Evolutionary conservation across 805 yeast genomes (phyloP).

Genomic region (Zygosaccharomyces pseudorouxii): DNA sequence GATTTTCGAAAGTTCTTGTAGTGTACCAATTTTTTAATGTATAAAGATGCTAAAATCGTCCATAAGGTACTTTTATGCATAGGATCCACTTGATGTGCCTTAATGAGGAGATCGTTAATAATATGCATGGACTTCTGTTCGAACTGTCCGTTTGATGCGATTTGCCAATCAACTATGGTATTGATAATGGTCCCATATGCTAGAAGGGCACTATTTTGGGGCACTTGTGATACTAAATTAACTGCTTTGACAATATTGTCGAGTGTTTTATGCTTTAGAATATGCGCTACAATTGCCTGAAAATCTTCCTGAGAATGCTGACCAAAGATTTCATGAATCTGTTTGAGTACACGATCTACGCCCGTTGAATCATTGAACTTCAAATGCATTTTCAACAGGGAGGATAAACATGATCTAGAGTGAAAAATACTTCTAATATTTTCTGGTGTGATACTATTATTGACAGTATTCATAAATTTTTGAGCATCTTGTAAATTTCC

Average conservation of each 20-base stretch:
- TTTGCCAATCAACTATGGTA: constrained; percentile 19
- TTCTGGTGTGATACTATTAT: constrained; percentile 14
- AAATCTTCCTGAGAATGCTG: constrained; percentile 22
- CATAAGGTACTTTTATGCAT: constrained; percentile 21
- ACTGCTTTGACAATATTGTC: constrained; percentile 24
- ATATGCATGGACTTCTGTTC: constrained; percentile 11
- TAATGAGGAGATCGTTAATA: constrained; percentile 18
- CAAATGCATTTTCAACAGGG: constrained; percentile 27
- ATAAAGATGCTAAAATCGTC: constrained; percentile 25
- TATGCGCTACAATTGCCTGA: constrained; percentile 20
- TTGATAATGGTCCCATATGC: constrained; percentile 22
- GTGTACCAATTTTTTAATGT: constrained; percentile 20
- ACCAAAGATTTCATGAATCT: constrained; percentile 21
- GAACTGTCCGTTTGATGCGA: constrained; percentile 9
- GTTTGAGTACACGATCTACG: constrained; percentile 25
- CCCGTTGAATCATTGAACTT: constrained; percentile 28
- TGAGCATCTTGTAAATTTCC: constrained; percentile 16
- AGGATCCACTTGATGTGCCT: constrained; percentile 25
- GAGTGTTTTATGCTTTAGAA: constrained; percentile 14
- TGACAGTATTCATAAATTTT: constrained; percentile 21
- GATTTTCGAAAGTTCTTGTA: constrained; percentile 6
- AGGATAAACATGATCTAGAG: constrained; percentile 23
- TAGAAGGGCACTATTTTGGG: constrained; percentile 13
- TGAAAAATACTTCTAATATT: constrained; percentile 19
- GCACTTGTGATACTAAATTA: constrained; percentile 18